Percentiles rank a stretch among this genome's conserved stretches.
phyloP scores from a whole-genome alignment of 257 asterid genomes.

The Solanum tarapatanum region DNA sequence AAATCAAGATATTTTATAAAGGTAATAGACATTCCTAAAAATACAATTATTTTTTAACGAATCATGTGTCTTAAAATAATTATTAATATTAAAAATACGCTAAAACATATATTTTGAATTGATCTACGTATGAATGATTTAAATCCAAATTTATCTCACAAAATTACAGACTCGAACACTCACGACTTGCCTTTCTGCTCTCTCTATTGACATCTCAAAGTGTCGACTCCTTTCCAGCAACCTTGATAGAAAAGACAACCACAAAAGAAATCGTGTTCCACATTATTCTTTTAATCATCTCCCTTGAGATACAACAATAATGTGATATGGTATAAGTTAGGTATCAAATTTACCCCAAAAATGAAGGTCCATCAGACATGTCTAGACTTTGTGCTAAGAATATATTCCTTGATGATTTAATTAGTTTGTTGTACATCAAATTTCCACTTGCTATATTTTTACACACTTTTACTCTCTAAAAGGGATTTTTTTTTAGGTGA shows the following conservation, averaged over 20 bases:
- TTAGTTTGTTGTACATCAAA: neutral
- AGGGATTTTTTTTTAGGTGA: neutral
- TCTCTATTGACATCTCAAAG: no score
- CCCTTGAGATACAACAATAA: neutral
- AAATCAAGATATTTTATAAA: neutral
- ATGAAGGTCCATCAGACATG: neutral
- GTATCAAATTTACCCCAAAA: neutral
- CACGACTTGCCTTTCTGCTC: no score
- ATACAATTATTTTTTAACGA: neutral
- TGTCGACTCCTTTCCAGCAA: no score
- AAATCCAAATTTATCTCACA: neutral
- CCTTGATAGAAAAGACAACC: no score
- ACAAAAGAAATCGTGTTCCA: neutral
- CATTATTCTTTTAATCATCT: neutral
- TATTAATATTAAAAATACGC: neutral
- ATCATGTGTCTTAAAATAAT: neutral
- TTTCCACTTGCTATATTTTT: neutral
- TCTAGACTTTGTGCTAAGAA: neutral
- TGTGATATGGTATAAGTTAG: neutral
- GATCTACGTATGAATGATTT: neutral
- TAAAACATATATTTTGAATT: neutral
- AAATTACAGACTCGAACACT: no score
- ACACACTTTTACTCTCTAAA: neutral
- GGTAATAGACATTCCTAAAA: neutral
- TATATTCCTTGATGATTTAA: neutral